Evolutionary conservation across 306 rosid genomes (phyloP).

Genomic region (Gynostemma pentaphyllum): DNA sequence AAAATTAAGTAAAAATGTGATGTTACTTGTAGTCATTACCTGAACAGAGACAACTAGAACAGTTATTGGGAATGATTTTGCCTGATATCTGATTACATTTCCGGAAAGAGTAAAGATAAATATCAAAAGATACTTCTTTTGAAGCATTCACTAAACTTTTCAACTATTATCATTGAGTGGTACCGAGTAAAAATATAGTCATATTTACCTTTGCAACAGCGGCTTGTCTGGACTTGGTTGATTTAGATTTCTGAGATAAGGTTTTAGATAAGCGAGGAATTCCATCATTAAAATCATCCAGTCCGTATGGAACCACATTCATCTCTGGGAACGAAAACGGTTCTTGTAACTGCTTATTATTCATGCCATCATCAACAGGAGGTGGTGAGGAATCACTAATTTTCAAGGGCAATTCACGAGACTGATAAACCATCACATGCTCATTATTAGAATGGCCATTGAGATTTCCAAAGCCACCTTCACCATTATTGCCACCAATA

Average conservation of each 20-base stretch:
- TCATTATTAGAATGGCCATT: constrained; percentile 58
- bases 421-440: constrained; percentile 24
- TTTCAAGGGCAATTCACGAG: constrained; percentile 32
- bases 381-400: constrained; percentile 27
- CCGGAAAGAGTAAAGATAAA: background rate
- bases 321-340: constrained; percentile 45
- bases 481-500: constrained; percentile 39
- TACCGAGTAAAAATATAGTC: constrained; percentile 6
- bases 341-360: constrained; percentile 50
- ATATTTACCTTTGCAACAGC: constrained; percentile 55
- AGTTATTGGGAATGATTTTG: background rate
- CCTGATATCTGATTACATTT: background rate
- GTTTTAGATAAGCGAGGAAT: constrained; percentile 72
- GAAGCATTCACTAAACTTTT: background rate
- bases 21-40: background rate
- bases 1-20: background rate
- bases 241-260: constrained; percentile 61
- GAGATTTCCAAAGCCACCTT: constrained; percentile 32
- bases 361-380: constrained; percentile 32
- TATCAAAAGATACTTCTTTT: background rate
- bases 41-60: background rate
- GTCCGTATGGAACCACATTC: constrained; percentile 37
- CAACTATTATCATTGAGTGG: background rate
- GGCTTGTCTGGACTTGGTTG: constrained; percentile 61
- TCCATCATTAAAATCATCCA: constrained; percentile 73